A percentile compares a stretch with the other conserved stretches of the same genome.
phyloP scores from a whole-genome alignment of 345 rosid species.

The Lagerstroemia speciosa region DNA sequence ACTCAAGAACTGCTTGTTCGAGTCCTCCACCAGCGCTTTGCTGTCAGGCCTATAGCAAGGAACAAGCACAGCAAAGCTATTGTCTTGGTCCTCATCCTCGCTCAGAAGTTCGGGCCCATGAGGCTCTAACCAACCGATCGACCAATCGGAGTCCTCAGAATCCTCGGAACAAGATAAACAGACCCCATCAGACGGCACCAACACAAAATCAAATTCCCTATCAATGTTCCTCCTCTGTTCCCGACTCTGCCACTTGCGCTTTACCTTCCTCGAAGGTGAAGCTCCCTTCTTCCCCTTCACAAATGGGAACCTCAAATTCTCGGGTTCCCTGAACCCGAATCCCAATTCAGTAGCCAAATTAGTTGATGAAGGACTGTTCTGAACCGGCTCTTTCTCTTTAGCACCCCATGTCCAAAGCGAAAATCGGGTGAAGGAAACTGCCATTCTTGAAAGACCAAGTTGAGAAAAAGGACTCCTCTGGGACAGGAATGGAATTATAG shows the following conservation, averaged over 20 bases:
- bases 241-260: constrained; percentile 37
- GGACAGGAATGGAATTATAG: neutral
- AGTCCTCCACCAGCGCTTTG: constrained; percentile 37
- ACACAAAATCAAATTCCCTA: constrained; percentile 35
- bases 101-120: constrained; percentile 55
- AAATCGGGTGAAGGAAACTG: constrained; percentile 38
- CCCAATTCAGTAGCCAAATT: constrained; percentile 21
- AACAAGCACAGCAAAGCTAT: constrained; percentile 74
- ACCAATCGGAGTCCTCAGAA: constrained; percentile 74
- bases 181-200: constrained; percentile 46
- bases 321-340: constrained; percentile 25
- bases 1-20: constrained; percentile 49
- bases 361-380: constrained; percentile 34
- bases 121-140: constrained; percentile 84
- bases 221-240: constrained; percentile 32
- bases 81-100: constrained; percentile 38
- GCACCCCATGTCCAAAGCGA: constrained; percentile 43
- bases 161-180: constrained; percentile 39
- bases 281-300: constrained; percentile 17
- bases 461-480: neutral
- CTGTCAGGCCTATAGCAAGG: constrained; percentile 66
- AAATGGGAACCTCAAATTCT: constrained; percentile 34
- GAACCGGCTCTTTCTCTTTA: constrained; percentile 39
- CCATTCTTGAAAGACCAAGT: constrained; percentile 20
- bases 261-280: constrained; percentile 29